Evolutionary conservation across 495 filamentous ascomycete species (phyloP).

Genomic region (Penicillium lividum): DNA sequence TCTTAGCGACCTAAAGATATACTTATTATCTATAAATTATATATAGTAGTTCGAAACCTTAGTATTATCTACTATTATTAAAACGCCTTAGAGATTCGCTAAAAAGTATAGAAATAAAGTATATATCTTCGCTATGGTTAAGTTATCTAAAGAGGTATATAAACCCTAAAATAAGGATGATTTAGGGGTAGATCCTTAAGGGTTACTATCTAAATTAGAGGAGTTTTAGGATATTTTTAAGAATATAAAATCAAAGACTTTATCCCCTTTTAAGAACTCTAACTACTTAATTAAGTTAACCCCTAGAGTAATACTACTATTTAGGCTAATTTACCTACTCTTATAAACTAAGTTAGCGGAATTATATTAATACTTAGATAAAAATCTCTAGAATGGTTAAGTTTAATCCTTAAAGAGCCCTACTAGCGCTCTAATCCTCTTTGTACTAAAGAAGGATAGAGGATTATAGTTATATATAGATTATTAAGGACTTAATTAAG

Average conservation of each 20-base stretch:
- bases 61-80: no score
- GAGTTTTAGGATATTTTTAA: neutral
- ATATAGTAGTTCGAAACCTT: no score
- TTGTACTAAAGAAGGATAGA: neutral
- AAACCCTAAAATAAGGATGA: neutral
- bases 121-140: neutral
- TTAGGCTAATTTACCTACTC: neutral
- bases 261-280: neutral
- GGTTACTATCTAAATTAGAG: neutral
- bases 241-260: neutral
- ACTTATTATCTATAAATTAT: no score
- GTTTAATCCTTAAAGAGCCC: neutral
- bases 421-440: neutral
- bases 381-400: neutral
- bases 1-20: no score
- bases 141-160: neutral
- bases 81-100: slow-evolving; percentile 1
- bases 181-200: no score
- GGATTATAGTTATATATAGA: no score
- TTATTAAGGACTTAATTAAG: no score
- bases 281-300: neutral
- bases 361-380: neutral
- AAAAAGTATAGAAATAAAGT: neutral
- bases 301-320: neutral
- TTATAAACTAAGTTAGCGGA: neutral